phyloP scores from a whole-genome alignment of 1,284 basidiomycete species.

The Inonotus obliquus region DNA sequence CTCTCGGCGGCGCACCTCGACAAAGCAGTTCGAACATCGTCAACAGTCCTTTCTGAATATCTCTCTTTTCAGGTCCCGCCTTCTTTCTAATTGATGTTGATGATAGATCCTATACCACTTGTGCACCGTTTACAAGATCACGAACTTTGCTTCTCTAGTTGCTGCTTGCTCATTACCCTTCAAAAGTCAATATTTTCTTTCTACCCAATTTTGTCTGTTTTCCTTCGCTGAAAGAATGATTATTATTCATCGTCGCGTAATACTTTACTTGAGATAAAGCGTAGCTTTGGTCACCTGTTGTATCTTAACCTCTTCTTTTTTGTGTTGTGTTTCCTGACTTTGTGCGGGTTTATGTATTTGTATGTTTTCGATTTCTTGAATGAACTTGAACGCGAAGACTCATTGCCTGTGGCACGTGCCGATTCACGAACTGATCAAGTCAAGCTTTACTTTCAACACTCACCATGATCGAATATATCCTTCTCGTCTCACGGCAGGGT shows the following conservation, averaged over 20 bases:
- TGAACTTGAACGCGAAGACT: not conserved
- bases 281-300: not conserved
- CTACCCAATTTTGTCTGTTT: too few species aligned
- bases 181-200: too few species aligned
- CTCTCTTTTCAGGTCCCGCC: not conserved
- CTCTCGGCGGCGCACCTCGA: constrained; percentile 51
- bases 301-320: not conserved
- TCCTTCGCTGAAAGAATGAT: too few species aligned
- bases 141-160: too few species aligned
- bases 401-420: not conserved
- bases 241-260: not conserved
- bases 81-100: not conserved
- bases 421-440: too few species aligned
- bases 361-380: not conserved
- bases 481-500: constrained; percentile 94
- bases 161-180: too few species aligned
- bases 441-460: too few species aligned
- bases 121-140: not conserved
- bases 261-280: not conserved
- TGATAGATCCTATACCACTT: not conserved
- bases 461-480: constrained; percentile 81
- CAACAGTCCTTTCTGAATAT: constrained; percentile 59
- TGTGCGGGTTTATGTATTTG: not conserved
- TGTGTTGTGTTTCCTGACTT: not conserved
- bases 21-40: constrained; percentile 61